Base-by-base conservation (phyloP, 371 early-diverging fungal species). In the Circinella minor region DNA sequence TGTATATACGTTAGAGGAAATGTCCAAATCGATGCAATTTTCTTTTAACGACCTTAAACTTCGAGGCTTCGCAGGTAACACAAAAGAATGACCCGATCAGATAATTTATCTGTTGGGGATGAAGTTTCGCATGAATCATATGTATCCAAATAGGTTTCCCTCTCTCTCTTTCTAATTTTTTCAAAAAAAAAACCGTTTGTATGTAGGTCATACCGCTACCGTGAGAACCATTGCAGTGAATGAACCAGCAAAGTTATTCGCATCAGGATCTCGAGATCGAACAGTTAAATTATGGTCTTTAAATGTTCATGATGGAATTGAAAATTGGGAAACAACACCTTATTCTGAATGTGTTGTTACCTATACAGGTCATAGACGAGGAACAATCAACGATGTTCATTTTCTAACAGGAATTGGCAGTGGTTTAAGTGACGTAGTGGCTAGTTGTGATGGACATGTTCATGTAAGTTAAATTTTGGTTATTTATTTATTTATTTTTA, bases 261-360 rank as follows among this genome's bases (percentile, higher is more conserved):
- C 86, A 0, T 89, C 91, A 2, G 91, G 90, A 8, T 89, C 90
- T 13, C 76, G 81, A 37, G 91, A 91, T 63, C 77, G 88, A n/a
- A 90, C 88, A 0, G 89, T 90, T 15, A 90, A 89, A 61, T 70
- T 90, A n/a, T 91, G 91, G 91, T 88, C 90, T 4, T 68, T 91
- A 57, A 88, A 90, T 72, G 83, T 88, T 1, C 88, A 88, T 67
- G 78, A 83, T 18, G 86, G 86, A 0, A 88, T 90, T 55, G 90
- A 90, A 55, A 80, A 86, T 46, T 86, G 86, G 71, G 83, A 83
- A 47, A 79, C 73, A 0, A 79, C 85, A 64, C 83, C 89, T 1
- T 88, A 79, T 55, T 86, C 88, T 3, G 88, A 89, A 62, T 82
- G 86, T 37, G 47, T 87, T n/a, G 74, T 85, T 49, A 86, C 89